Base-by-base conservation (phyloP, 2,329 filamentous ascomycete species). In the Apiospora hydei region DNA sequence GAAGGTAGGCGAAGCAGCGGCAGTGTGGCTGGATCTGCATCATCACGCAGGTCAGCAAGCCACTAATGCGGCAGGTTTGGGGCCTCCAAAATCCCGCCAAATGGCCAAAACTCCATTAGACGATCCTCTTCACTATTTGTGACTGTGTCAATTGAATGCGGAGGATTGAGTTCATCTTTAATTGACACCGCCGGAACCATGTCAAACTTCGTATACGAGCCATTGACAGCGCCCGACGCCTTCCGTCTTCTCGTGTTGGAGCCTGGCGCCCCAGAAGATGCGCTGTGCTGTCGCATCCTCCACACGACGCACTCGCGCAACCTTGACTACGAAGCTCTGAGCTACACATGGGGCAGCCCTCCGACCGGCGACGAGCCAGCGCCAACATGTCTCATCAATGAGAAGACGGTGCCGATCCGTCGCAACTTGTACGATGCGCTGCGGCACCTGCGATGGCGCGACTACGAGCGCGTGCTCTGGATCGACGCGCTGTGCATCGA, bases 401-500 rank as follows among this genome's bases (percentile, higher is more conserved):
- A 21, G 18, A 49, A 49, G 18, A 2, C 6, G 18, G 10, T n/a
- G 7, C 46, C 46, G 21, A 16, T 66, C 18, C 30, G 61, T 13
- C 30, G 30, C 18, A 66, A 41, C 61, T n/a, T 66, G 61, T 10
- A 21, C 5, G 61, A 34, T 3, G 61, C 61, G 18, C 30, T 66
- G 61, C 30, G 61, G 7, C 61, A 69, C 46, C 67, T 69, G 26
- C 41, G 67, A 4, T 44, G 44, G 34, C 46, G 67, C 67, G 43
- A 69, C 26, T 30, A 30, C 26, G 67, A 69, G n/a, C 34, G 70
- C 26, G 41, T 18, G 0, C 44, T 74, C 0, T 74, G 72, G 73
- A 64, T 73, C 3, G 73, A 74, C 61, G 73, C 73, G 1, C 66
- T 73, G 14, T 74, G 73, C 30, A 73, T 74, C 38, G 57, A 74